A percentile compares a stretch with the other conserved stretches of the same genome.
phyloP scores from a whole-genome alignment of 306 rosid species.

The Dalbergia cochinchinensis region DNA sequence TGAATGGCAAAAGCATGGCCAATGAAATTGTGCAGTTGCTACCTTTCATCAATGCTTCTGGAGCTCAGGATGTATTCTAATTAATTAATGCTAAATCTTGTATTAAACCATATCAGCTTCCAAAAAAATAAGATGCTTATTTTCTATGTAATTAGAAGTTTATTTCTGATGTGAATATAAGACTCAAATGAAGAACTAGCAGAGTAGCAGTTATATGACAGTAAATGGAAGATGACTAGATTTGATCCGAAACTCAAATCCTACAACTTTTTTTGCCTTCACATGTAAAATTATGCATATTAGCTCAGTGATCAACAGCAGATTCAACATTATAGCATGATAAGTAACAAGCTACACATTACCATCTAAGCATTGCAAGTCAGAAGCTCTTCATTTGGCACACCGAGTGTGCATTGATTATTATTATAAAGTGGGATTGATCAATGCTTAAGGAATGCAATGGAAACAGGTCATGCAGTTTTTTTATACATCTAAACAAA shows the following conservation, averaged over 20 bases:
- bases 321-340: slow-evolving; percentile 35
- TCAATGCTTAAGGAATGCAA: slow-evolving; percentile 6
- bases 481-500: slow-evolving; percentile 15
- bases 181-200: slow-evolving; percentile 28
- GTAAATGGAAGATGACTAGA: slow-evolving; percentile 18
- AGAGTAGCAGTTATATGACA: slow-evolving; percentile 21
- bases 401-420: background rate
- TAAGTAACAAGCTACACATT: slow-evolving; percentile 15
- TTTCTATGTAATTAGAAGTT: background rate
- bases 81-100: slow-evolving; percentile 9
- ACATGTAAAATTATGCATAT: background rate
- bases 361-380: slow-evolving; percentile 2
- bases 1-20: slow-evolving; percentile 34
- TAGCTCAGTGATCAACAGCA: background rate
- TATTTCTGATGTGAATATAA: background rate
- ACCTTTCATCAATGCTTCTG: slow-evolving; percentile 33
- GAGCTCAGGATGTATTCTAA: slow-evolving; percentile 21
- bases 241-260: slow-evolving; percentile 14
- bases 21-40: slow-evolving; percentile 27
- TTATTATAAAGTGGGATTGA: background rate
- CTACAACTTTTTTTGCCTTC: background rate
- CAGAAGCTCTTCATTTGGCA: slow-evolving; percentile 29
- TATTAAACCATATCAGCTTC: background rate
- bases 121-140: slow-evolving; percentile 2
- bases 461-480: slow-evolving; percentile 17